A percentile compares a stretch with the other conserved stretches of the same genome.
Conservation (phyloP, 371 early-diverging fungal species). For the Circinella minor region DNA sequence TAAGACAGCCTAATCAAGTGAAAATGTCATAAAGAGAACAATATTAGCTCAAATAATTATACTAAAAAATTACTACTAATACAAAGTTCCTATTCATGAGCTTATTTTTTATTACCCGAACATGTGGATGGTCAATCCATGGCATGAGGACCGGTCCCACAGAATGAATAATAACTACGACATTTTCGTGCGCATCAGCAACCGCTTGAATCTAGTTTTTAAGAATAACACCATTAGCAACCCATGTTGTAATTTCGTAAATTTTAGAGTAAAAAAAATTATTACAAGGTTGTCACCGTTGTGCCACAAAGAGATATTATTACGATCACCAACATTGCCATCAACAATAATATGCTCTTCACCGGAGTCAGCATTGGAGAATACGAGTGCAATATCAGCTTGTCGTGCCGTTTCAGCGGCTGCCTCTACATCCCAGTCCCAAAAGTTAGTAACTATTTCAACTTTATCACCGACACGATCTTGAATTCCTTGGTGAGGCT, state of each 20-base stretch:
- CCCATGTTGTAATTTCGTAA: too few relatives aligned
- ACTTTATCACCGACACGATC: constrained; percentile 29
- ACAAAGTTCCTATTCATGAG: too few relatives aligned
- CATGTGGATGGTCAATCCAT: constrained; percentile 54
- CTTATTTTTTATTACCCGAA: not conserved
- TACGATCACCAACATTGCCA: constrained; percentile 58
- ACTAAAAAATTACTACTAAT: constrained; percentile 29
- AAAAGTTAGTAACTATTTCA: not conserved
- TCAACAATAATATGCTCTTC: constrained; percentile 50
- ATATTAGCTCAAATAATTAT: too few relatives aligned
- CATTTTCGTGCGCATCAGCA: constrained; percentile 56
- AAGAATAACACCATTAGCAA: too few relatives aligned
- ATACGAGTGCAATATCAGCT: constrained; percentile 64
- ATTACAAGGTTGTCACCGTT: constrained; percentile 61
- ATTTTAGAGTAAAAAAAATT: not conserved
- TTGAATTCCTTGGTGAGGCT: constrained; percentile 45
- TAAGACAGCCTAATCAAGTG: constrained; percentile 43
- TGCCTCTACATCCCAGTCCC: constrained; percentile 33
- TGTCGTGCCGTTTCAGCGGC: constrained; percentile 42
- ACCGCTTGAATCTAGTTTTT: constrained; percentile 49
- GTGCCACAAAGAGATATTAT: constrained; percentile 61
- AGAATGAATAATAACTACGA: constrained; percentile 63
- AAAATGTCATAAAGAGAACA: too few relatives aligned
- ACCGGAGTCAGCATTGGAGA: constrained; percentile 62
- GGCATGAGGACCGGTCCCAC: constrained; percentile 62